Evolutionary conservation across 1,284 basidiomycete genomes (phyloP).

Genomic region (Trametes polyzona): DNA sequence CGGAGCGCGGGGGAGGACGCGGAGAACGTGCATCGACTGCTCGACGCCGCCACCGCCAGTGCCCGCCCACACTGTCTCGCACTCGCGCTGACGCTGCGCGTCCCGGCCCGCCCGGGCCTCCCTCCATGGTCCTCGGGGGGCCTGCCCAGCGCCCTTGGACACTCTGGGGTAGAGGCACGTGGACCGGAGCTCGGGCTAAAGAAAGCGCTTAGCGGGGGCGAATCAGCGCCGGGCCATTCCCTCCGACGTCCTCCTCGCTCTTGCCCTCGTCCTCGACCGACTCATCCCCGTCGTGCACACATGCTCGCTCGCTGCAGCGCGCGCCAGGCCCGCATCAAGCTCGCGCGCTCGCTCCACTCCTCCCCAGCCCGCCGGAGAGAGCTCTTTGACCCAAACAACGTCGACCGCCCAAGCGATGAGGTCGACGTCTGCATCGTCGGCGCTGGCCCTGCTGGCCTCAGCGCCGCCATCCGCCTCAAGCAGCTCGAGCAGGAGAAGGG

Average conservation of each 20-base stretch:
- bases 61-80: no score
- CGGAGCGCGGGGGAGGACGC: neutral
- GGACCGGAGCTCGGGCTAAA: neutral
- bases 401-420: slow-evolving; percentile 84
- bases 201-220: neutral
- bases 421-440: slow-evolving; percentile 98
- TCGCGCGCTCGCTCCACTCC: slow-evolving; percentile 33
- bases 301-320: slow-evolving; percentile 20
- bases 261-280: neutral
- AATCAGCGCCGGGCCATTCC: neutral
- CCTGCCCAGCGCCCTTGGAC: neutral
- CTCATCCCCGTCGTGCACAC: neutral
- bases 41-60: no score
- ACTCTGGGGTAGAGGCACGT: neutral
- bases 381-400: slow-evolving; percentile 49
- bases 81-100: neutral
- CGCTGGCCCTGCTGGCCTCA: slow-evolving; percentile 92
- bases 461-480: slow-evolving; percentile 95
- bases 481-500: slow-evolving; percentile 86
- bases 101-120: neutral
- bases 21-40: neutral
- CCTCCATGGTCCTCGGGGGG: neutral
- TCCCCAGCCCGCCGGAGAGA: slow-evolving; percentile 39
- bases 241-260: neutral
- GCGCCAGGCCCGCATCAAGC: neutral